Evolutionary conservation across 2,329 filamentous ascomycete species (phyloP), one percentile per base, ranked within the genome.

Genomic region (Cladosporium phlei): DNA sequence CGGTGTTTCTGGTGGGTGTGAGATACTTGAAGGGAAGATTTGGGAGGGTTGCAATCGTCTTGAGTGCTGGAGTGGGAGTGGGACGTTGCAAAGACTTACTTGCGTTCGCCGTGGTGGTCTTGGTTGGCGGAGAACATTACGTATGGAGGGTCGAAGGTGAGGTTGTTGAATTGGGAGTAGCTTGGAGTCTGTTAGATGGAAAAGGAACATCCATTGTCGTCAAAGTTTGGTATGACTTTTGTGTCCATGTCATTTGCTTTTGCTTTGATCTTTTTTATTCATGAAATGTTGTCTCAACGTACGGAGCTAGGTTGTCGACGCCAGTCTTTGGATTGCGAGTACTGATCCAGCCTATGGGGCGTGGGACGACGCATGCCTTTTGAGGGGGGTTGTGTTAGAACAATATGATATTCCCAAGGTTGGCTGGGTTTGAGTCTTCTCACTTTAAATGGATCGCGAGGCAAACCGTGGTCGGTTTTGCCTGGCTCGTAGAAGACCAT

Each of bases 331-430:
- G 57, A 16, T 62, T 58, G 49, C 72, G 67, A 1, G 78, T 80
- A 17, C 73, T 78, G 56, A 82, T 81, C 78, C 79, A 82, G 52
- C 79, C 79, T 42, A 82, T 82, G 2, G 79, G 78, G 12, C 79
- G 72, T 12, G 79, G 79, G 32, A 80, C 66, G 2, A 82, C 77
- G 60, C 78, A 82, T 25, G 71, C 70, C 71, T 76, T 48, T n/a
- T n/a, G n/a, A n/a, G n/a, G n/a, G n/a, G n/a, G n/a, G n/a, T n/a
- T n/a, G n/a, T n/a, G n/a, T n/a, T n/a, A n/a, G n/a, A n/a, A n/a
- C n/a, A n/a, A n/a, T n/a, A n/a, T n/a, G 12, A n/a, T 11, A 4
- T 16, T 3, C 5, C 22, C 37, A 5, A 37, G 42, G 3, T 2
- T 8, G 10, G 6, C 25, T 32, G 22, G 24, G n/a, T n/a, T n/a